These are phyloP conservation scores for Diplodia seriata DNA, from an alignment of 2,329 filamentous ascomycete species.

Conservation along the genomic window DNA sequence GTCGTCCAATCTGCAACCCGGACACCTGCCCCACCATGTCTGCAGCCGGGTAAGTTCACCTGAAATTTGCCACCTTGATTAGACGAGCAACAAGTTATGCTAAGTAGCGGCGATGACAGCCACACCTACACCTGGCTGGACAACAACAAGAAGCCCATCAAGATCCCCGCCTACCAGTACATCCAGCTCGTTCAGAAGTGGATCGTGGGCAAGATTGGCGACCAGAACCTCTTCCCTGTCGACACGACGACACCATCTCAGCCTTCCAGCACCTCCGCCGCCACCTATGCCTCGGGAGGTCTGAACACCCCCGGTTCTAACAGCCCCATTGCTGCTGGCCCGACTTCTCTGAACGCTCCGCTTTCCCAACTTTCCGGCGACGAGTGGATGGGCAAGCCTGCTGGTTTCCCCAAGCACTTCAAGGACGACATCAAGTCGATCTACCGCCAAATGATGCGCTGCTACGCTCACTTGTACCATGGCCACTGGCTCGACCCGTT, in stretches of 20 bases:
- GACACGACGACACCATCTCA: conserved; percentile 72
- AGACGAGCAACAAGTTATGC: background rate
- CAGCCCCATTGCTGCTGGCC: conserved; percentile 54
- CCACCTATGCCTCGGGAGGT: conserved; percentile 63
- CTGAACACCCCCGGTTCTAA: conserved; percentile 52
- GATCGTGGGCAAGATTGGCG: conserved; percentile 95
- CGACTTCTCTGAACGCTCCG: conserved; percentile 58
- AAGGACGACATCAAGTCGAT: conserved; percentile 78
- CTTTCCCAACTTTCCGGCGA: conserved; percentile 71
- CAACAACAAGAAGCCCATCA: conserved; percentile 82
- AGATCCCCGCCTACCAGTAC: conserved; percentile 91
- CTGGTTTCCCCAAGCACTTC: conserved; percentile 66
- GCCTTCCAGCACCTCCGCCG: conserved; percentile 59
- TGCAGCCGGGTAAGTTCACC: conserved; percentile 78
- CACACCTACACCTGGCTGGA: conserved; percentile 98
- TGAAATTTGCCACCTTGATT: background rate
- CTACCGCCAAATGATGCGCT: conserved; percentile 63
- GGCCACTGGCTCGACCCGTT: conserved; percentile 59
- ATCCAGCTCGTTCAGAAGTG: conserved; percentile 96
- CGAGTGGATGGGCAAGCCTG: conserved; percentile 87
- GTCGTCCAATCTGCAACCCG: conserved; percentile 81
- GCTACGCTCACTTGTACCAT: conserved; percentile 61
- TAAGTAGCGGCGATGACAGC: conserved; percentile 54
- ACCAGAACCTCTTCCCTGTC: conserved; percentile 87
- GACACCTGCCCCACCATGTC: conserved; percentile 90